Conservation (phyloP, 495 filamentous ascomycete species). For the Lophiostoma macrostomum region DNA sequence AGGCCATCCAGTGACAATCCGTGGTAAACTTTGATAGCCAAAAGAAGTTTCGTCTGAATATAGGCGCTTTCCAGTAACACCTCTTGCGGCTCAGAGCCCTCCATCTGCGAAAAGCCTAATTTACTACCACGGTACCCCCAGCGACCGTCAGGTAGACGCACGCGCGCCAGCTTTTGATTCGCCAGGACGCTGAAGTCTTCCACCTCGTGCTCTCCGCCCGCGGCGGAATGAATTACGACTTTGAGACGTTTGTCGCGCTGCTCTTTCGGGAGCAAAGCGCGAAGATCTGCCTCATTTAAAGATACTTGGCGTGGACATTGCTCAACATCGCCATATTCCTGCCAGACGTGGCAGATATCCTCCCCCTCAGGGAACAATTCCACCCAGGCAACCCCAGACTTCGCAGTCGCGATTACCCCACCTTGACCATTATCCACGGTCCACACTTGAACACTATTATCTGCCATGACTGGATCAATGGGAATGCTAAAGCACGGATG, state of each 20-base stretch:
- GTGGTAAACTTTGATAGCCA: conserved; percentile 72
- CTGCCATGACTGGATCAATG: conserved; percentile 62
- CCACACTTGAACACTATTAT: conserved; percentile 85
- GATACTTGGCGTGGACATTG: conserved; percentile 65
- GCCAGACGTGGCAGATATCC: conserved; percentile 68
- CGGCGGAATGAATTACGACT: conserved; percentile 69
- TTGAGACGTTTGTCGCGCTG: conserved; percentile 68
- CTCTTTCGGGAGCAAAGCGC: conserved; percentile 63
- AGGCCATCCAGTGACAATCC: conserved; percentile 77
- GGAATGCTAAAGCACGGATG: conserved; percentile 90
- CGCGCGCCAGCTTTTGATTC: conserved; percentile 60
- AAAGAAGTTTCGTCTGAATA: conserved; percentile 69
- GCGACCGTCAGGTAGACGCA: conserved; percentile 74
- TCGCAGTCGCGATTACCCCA: conserved; percentile 70
- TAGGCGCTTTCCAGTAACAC: conserved; percentile 69
- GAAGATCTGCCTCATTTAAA: conserved; percentile 72
- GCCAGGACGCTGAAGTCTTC: conserved; percentile 64
- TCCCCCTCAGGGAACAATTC: conserved; percentile 78
- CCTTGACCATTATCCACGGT: conserved; percentile 72
- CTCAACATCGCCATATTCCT: conserved; percentile 70
- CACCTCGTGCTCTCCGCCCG: conserved; percentile 67
- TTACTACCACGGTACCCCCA: conserved; percentile 71
- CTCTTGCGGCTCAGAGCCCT: conserved; percentile 69
- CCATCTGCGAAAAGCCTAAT: conserved; percentile 69
- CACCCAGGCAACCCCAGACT: conserved; percentile 74